These are phyloP conservation scores for Calonectria ilicicola DNA, from an alignment of 2,329 filamentous ascomycete genomes.

Conservation along the genomic window DNA sequence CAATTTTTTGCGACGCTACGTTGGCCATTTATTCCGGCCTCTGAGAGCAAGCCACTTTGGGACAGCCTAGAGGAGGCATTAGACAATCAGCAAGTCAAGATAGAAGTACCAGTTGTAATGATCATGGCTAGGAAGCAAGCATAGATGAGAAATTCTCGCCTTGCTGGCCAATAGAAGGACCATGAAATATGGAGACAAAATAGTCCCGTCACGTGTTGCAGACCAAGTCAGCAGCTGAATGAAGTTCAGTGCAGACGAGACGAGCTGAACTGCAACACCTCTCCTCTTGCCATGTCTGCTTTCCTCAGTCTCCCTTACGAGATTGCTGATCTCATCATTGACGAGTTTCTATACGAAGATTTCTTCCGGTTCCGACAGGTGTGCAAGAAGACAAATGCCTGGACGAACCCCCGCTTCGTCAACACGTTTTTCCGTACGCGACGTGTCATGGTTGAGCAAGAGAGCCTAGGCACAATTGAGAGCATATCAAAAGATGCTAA, in stretches of 20 bases:
- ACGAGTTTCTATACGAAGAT: background rate
- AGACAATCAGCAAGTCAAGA: no score
- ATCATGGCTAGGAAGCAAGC: no score
- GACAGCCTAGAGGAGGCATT: no score
- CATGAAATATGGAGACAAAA: background rate
- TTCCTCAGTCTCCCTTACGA: background rate
- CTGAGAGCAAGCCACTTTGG: no score
- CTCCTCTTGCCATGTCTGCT: background rate
- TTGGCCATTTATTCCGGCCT: no score
- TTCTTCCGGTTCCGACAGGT: background rate
- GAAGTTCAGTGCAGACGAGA: background rate
- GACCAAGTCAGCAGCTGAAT: background rate
- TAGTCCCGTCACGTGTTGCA: background rate
- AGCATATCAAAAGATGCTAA: background rate
- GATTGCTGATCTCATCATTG: background rate
- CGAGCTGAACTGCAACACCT: background rate
- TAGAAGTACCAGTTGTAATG: no score
- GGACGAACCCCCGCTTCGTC: background rate
- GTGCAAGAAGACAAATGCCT: background rate
- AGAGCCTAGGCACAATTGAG: background rate
- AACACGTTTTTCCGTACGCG: constrained; percentile 8
- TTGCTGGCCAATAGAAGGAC: background rate
- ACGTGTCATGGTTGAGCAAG: constrained; percentile 8
- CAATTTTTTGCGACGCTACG: no score
- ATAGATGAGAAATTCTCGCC: no score